phyloP scores from a whole-genome alignment of 768 basidiomycete species.

The Tylopilus balloui region DNA sequence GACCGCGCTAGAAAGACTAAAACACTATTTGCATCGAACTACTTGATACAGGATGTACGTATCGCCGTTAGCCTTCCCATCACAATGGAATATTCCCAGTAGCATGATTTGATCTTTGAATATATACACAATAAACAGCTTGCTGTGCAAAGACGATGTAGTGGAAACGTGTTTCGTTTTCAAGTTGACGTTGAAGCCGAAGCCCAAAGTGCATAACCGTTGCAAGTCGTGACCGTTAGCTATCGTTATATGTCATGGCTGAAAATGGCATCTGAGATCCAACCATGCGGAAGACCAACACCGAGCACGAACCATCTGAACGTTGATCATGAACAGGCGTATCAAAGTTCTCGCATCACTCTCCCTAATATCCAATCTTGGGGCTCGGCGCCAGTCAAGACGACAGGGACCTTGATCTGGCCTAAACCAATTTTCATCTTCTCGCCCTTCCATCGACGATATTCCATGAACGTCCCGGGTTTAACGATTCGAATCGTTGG shows the following conservation, averaged over 20 bases:
- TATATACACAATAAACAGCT: neutral
- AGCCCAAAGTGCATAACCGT: neutral
- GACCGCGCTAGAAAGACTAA: too few species aligned
- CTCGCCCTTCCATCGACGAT: conserved; percentile 10
- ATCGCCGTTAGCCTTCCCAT: neutral
- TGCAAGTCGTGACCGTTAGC: neutral
- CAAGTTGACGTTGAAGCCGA: neutral
- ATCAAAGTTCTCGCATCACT: conserved; percentile 9
- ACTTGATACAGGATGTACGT: neutral
- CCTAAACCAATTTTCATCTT: conserved; percentile 4
- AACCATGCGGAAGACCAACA: neutral
- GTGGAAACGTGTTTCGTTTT: neutral
- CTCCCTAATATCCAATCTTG: conserved; percentile 9
- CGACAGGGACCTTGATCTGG: conserved; percentile 16
- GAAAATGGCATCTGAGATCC: neutral
- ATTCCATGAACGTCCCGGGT: conserved; percentile 12
- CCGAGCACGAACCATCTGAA: neutral
- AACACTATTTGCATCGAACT: too few species aligned
- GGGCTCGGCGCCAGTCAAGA: conserved; percentile 1
- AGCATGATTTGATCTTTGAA: neutral
- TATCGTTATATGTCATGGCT: neutral
- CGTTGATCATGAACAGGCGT: neutral
- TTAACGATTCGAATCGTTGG: conserved; percentile 13
- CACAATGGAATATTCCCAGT: neutral
- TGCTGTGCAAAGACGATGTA: neutral